Conservation (phyloP, 257 asterid genomes). For the Primulina eburnea region DNA sequence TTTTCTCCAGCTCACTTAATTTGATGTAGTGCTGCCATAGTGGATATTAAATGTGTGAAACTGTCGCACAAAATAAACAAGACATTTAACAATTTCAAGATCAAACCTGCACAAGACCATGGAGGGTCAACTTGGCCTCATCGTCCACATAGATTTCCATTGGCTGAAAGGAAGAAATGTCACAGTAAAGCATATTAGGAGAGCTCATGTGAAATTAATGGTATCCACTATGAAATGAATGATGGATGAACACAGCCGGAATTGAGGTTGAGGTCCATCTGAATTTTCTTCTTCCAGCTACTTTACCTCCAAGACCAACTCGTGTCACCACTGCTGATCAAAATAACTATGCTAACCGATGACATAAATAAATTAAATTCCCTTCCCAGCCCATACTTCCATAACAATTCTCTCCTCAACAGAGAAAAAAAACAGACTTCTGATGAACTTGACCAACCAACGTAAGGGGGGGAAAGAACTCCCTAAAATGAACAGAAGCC, state of each 20-base stretch:
- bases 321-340: constrained; percentile 28
- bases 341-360: constrained; percentile 28
- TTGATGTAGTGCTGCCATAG: constrained; percentile 84
- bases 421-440: not conserved
- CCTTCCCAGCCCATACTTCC: constrained; percentile 19
- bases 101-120: constrained; percentile 92
- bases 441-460: constrained; percentile 5
- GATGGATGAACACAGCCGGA: constrained; percentile 46
- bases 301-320: constrained; percentile 35
- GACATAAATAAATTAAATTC: constrained; percentile 16
- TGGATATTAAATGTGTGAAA: constrained; percentile 4
- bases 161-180: constrained; percentile 87
- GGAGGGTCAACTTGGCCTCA: constrained; percentile 94
- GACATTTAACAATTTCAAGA: constrained; percentile 3
- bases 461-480: not conserved
- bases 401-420: constrained; percentile 16
- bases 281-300: constrained; percentile 47
- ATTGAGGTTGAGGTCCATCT: constrained; percentile 51
- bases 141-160: constrained; percentile 98
- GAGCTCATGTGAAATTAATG: constrained; percentile 47
- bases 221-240: constrained; percentile 69
- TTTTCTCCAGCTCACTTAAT: constrained; percentile 84
- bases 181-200: constrained; percentile 76
- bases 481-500: constrained; percentile 21
- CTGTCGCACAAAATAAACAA: not conserved